A percentile compares a stretch with the other conserved stretches of the same genome.
These are phyloP conservation scores for Coccinonectria pachysandricola DNA, from an alignment of 2,329 filamentous ascomycete genomes.

Conservation along the genomic window DNA sequence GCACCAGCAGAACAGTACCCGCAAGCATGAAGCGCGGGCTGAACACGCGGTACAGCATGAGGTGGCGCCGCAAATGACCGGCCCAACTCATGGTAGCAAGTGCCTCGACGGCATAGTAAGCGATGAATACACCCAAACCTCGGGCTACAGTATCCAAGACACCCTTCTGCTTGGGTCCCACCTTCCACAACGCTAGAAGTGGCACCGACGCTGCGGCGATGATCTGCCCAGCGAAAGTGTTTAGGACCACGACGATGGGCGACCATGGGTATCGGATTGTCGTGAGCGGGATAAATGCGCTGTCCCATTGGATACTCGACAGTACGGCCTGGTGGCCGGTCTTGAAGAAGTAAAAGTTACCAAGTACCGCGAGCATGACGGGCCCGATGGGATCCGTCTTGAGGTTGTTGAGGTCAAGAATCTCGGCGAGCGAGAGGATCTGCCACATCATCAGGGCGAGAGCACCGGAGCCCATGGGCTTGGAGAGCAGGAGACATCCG, in stretches of 20 bases:
- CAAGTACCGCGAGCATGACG: conserved; percentile 74
- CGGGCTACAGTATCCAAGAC: conserved; percentile 61
- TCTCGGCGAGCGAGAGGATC: conserved; percentile 65
- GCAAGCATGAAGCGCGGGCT: conserved; percentile 84
- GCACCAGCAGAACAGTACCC: conserved; percentile 57
- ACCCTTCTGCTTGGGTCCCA: conserved; percentile 60
- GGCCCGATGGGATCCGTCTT: conserved; percentile 69
- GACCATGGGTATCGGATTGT: conserved; percentile 83
- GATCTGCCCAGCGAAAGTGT: conserved; percentile 84
- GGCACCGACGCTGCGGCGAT: conserved; percentile 72
- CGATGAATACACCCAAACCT: conserved; percentile 62
- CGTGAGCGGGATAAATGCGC: conserved; percentile 80
- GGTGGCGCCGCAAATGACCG: conserved; percentile 73
- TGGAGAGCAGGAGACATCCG: conserved; percentile 71
- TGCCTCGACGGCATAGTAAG: conserved; percentile 75
- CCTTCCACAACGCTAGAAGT: conserved; percentile 80
- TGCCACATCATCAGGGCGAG: conserved; percentile 80
- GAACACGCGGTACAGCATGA: conserved; percentile 96
- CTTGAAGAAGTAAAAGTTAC: conserved; percentile 93
- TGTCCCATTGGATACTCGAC: conserved; percentile 89
- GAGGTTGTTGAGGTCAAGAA: conserved; percentile 50
- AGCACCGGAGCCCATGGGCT: conserved; percentile 86
- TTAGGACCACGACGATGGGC: conserved; percentile 69
- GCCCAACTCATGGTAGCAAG: conserved; percentile 87
- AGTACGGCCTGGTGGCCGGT: conserved; percentile 90